A percentile compares a stretch with the other conserved stretches of the same genome.
These are phyloP conservation scores for Melampsora abietis-canadensis DNA, from an alignment of 1,284 basidiomycete genomes.

Conservation along the genomic window DNA sequence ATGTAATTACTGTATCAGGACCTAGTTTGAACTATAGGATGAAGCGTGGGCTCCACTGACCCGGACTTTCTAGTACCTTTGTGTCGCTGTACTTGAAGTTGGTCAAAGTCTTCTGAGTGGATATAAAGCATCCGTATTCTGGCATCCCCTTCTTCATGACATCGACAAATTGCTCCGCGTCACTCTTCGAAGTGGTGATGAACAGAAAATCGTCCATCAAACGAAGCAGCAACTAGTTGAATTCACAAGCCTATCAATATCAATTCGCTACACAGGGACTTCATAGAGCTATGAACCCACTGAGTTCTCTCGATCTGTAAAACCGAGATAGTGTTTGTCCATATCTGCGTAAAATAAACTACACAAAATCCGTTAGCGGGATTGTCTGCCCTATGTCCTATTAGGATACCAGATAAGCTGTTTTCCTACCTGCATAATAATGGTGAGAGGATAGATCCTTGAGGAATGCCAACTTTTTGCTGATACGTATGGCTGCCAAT, in stretches of 20 bases:
- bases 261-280: background rate
- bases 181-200: conserved; percentile 66
- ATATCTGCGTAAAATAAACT: conserved; percentile 90
- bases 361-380: background rate
- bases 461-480: conserved; percentile 87
- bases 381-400: background rate
- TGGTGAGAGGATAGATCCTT: conserved; percentile 86
- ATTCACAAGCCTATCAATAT: background rate
- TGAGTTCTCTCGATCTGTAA: conserved; percentile 62
- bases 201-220: conserved; percentile 92
- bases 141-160: conserved; percentile 77
- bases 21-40: background rate
- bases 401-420: no score
- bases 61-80: conserved; percentile 50
- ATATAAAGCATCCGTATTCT: conserved; percentile 87
- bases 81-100: conserved; percentile 69
- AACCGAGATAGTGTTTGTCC: conserved; percentile 65
- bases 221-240: conserved; percentile 68
- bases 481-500: conserved; percentile 73
- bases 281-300: conserved; percentile 54
- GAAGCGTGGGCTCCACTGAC: conserved; percentile 20
- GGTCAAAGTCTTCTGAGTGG: conserved; percentile 78
- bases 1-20: conserved; percentile 1
- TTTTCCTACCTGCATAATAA: conserved; percentile 63
- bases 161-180: conserved; percentile 69